Evolutionary conservation across 1,139 yeast genomes (phyloP).

Genomic region (Yamadazyma pseudoaaseri): DNA sequence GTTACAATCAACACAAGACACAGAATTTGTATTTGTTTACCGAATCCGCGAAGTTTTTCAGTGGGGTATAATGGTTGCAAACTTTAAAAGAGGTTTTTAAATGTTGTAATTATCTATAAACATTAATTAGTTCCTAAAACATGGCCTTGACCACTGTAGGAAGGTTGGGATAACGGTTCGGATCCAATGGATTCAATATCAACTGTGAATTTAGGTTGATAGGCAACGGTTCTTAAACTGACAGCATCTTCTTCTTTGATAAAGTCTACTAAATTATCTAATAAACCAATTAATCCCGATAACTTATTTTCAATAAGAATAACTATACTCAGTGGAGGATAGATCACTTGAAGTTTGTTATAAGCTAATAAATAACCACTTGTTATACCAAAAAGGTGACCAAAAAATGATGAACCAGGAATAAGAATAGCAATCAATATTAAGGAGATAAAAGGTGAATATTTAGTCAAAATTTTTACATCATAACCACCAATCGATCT

Average conservation of each 20-base stretch:
- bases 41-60: too few species aligned
- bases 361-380: slow-evolving; percentile 50
- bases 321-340: slow-evolving; percentile 67
- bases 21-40: too few species aligned
- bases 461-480: slow-evolving; percentile 56
- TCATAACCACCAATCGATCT: slow-evolving; percentile 20
- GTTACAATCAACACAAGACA: too few species aligned
- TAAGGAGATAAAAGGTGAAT: slow-evolving; percentile 57
- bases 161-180: slow-evolving; percentile 6
- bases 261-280: slow-evolving; percentile 55
- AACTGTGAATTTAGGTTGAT: slow-evolving; percentile 30
- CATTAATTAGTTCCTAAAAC: slow-evolving; percentile 29
- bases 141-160: slow-evolving; percentile 34
- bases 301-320: slow-evolving; percentile 64
- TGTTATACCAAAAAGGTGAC: slow-evolving; percentile 54
- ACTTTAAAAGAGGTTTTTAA: too few species aligned
- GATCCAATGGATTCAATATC: slow-evolving; percentile 22
- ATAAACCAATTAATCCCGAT: slow-evolving; percentile 44
- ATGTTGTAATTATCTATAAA: too few species aligned
- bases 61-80: too few species aligned
- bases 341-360: slow-evolving; percentile 54
- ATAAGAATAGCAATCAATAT: slow-evolving; percentile 48
- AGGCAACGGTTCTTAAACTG: slow-evolving; percentile 38
- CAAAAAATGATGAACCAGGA: slow-evolving; percentile 63
- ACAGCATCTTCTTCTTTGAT: slow-evolving; percentile 57